Percentiles rank a stretch among this genome's conserved stretches.
These are phyloP conservation scores for Luffa aegyptiaca DNA, from an alignment of 306 rosid species.

Conservation along the genomic window DNA sequence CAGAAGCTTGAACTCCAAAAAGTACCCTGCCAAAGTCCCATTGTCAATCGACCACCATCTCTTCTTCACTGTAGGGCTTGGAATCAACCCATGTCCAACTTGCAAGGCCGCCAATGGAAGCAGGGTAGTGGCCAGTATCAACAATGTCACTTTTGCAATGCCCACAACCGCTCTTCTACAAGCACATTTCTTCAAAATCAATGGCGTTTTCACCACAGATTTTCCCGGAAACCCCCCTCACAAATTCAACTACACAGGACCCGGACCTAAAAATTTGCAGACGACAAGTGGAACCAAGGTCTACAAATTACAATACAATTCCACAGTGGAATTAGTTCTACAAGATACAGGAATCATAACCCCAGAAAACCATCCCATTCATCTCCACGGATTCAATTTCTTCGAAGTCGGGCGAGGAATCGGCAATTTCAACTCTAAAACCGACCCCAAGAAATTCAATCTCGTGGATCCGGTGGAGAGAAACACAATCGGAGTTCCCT, in stretches of 20 bases:
- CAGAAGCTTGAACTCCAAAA: conserved; percentile 50
- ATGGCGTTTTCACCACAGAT: conserved; percentile 64
- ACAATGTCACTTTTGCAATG: conserved; percentile 78
- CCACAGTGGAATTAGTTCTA: conserved; percentile 53
- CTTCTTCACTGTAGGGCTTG: conserved; percentile 55
- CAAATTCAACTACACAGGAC: conserved; percentile 42
- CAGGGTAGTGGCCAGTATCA: conserved; percentile 55
- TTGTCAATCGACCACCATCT: conserved; percentile 40
- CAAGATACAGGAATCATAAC: conserved; percentile 64
- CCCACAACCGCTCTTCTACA: conserved; percentile 65
- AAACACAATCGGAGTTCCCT: conserved; percentile 65
- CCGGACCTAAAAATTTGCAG: conserved; percentile 26
- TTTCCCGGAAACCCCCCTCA: conserved; percentile 51
- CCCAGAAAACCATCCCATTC: conserved; percentile 70
- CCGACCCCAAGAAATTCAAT: conserved; percentile 48
- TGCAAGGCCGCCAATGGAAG: conserved; percentile 73
- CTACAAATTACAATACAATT: conserved; percentile 41
- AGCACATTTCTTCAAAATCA: conserved; percentile 55
- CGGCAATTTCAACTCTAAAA: conserved; percentile 49
- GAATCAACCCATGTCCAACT: conserved; percentile 54
- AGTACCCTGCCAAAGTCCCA: conserved; percentile 62
- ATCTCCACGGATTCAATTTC: conserved; percentile 87
- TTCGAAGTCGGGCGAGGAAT: conserved; percentile 50
- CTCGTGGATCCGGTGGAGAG: conserved; percentile 78
- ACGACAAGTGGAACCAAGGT: conserved; percentile 44